A percentile compares a stretch with the other conserved stretches of the same genome.
Evolutionary conservation across 192 early-diverging fungal species (phyloP).

Genomic region (Rhizoclosmatium globosum): DNA sequence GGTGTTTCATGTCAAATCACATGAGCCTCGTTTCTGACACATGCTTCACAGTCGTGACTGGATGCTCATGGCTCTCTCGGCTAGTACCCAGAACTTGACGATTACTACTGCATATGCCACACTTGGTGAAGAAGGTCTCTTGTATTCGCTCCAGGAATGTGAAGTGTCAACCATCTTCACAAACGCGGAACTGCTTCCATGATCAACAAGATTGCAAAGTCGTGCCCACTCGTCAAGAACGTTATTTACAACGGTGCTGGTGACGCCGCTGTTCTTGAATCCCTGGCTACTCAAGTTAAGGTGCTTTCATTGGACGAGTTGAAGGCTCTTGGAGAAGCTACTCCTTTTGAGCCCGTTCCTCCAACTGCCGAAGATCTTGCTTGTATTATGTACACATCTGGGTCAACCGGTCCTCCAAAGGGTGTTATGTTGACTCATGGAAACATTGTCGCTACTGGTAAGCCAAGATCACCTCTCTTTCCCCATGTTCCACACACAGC

Average conservation of each 20-base stretch:
- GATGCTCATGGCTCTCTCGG: slow-evolving; percentile 68
- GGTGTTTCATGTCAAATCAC: background rate
- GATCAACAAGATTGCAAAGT: slow-evolving; percentile 63
- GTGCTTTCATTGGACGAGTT: slow-evolving; percentile 62
- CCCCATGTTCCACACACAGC: too few relatives aligned
- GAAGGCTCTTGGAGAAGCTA: slow-evolving; percentile 74
- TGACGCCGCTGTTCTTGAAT: slow-evolving; percentile 5
- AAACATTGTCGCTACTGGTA: slow-evolving; percentile 77
- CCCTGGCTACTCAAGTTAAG: slow-evolving; percentile 8
- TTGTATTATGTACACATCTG: slow-evolving; percentile 87
- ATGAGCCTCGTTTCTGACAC: background rate
- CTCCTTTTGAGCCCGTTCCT: slow-evolving; percentile 59
- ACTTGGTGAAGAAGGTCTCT: slow-evolving; percentile 82
- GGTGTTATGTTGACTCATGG: slow-evolving; percentile 87
- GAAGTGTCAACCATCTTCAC: slow-evolving; percentile 78
- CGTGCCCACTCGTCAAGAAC: slow-evolving; percentile 67
- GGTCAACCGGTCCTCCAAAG: slow-evolving; percentile 90
- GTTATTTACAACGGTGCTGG: slow-evolving; percentile 78
- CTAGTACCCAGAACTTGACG: slow-evolving; percentile 72
- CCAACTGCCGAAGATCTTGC: slow-evolving; percentile 72
- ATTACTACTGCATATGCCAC: slow-evolving; percentile 83
- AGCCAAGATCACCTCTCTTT: too few relatives aligned
- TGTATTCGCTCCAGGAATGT: slow-evolving; percentile 85
- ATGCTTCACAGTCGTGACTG: slow-evolving; percentile 41
- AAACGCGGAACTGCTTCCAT: slow-evolving; percentile 74